These are phyloP conservation scores for Ilex aquifolium DNA, from an alignment of 257 asterid species.

Conservation along the genomic window DNA sequence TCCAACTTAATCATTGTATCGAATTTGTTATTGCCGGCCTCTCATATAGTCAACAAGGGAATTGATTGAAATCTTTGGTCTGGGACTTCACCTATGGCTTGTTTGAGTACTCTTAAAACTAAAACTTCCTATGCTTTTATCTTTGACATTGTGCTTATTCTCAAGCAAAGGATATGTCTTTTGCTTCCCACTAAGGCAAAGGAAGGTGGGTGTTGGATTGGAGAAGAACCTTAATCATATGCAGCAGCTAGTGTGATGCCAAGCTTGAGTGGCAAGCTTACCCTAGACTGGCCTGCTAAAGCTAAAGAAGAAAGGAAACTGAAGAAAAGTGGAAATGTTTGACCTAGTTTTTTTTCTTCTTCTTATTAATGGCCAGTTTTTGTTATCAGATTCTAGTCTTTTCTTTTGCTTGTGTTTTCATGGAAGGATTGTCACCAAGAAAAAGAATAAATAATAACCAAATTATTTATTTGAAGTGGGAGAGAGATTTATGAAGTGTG, in stretches of 20 bases:
- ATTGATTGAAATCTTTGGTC: background rate
- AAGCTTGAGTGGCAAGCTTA: conserved; percentile 4
- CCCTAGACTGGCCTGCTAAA: background rate
- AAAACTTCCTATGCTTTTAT: background rate
- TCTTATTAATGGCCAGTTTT: no score
- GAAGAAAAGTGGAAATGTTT: no score
- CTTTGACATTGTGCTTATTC: conserved; percentile 5
- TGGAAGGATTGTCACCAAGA: no score
- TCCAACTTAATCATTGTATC: background rate
- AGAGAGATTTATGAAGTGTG: no score
- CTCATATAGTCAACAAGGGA: background rate
- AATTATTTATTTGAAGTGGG: no score
- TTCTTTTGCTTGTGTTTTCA: no score
- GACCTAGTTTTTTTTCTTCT: no score
- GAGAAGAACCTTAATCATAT: conserved; percentile 6
- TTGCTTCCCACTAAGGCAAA: conserved; percentile 23
- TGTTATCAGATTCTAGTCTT: no score
- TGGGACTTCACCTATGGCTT: background rate
- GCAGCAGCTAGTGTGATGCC: background rate
- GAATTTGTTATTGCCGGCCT: background rate
- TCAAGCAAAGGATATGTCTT: conserved; percentile 18
- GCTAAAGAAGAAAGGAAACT: no score
- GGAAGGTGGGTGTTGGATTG: conserved; percentile 9
- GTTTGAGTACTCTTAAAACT: background rate
- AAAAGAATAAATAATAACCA: no score